Evolutionary conservation across 164 flowering plant species (phyloP).

Genomic region (Vitis rotundifolia): DNA sequence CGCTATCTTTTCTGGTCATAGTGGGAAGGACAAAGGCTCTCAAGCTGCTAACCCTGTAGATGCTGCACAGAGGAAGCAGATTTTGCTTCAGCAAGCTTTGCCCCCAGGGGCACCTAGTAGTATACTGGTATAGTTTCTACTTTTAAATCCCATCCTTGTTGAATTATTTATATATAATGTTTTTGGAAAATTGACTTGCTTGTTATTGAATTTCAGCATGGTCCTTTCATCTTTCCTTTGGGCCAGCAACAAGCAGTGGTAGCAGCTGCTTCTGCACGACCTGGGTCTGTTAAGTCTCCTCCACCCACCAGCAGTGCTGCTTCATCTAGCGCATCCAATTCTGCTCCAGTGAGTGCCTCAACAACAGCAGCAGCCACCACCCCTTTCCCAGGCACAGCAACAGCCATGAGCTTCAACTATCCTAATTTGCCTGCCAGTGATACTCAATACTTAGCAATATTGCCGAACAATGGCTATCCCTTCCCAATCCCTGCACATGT

Average conservation of each 20-base stretch:
- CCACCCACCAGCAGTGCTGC: constrained; percentile 24
- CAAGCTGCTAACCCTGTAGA: constrained; percentile 44
- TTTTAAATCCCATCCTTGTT: neutral
- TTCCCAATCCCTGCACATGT: constrained; percentile 78
- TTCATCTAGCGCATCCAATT: constrained; percentile 33
- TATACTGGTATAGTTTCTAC: constrained; percentile 52
- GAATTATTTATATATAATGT: neutral
- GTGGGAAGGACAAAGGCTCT: constrained; percentile 58
- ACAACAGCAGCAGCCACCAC: constrained; percentile 31
- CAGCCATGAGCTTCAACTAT: constrained; percentile 78
- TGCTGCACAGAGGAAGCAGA: constrained; percentile 66
- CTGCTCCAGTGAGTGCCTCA: constrained; percentile 42
- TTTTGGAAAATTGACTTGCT: neutral
- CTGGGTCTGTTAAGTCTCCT: constrained; percentile 49
- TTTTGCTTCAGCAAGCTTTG: constrained; percentile 63
- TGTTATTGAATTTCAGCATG: constrained; percentile 54
- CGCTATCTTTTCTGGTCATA: constrained; percentile 34
- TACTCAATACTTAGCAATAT: constrained; percentile 80
- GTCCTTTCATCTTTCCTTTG: constrained; percentile 78
- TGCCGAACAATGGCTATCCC: constrained; percentile 76
- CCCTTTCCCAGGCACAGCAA: constrained; percentile 15
- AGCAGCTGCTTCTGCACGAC: constrained; percentile 50
- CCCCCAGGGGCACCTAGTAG: constrained; percentile 69
- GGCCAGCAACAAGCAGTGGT: constrained; percentile 79
- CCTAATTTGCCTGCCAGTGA: constrained; percentile 72